Percentiles rank a stretch among this genome's conserved stretches.
phyloP scores from a whole-genome alignment of 2,329 filamentous ascomycete genomes.

The Penicillium sp. region DNA sequence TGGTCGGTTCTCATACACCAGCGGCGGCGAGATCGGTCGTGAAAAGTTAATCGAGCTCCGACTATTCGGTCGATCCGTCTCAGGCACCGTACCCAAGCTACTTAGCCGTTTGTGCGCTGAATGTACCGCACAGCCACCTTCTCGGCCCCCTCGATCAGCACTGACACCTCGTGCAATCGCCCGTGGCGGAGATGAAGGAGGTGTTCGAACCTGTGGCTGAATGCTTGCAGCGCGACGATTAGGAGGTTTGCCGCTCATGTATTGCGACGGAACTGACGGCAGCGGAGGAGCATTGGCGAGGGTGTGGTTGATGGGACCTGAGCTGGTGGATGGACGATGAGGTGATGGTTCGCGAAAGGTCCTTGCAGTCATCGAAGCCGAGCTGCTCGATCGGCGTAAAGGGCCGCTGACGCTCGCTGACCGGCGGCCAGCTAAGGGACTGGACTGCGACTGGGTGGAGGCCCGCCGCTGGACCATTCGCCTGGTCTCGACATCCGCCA shows the following conservation, averaged over 20 bases:
- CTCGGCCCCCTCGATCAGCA: slow-evolving; percentile 31
- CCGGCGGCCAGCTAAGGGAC: slow-evolving; percentile 42
- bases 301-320: slow-evolving; percentile 38
- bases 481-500: slow-evolving; percentile 82
- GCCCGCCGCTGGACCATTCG: slow-evolving; percentile 68
- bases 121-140: slow-evolving; percentile 15
- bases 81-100: slow-evolving; percentile 29
- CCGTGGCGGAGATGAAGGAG: slow-evolving; percentile 41
- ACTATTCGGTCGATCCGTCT: slow-evolving; percentile 39
- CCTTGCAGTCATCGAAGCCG: slow-evolving; percentile 79
- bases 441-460: slow-evolving; percentile 65
- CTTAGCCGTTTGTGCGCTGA: slow-evolving; percentile 18
- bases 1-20: slow-evolving; percentile 16
- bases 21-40: slow-evolving; percentile 40
- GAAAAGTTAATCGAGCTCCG: slow-evolving; percentile 49
- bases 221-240: slow-evolving; percentile 49
- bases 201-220: slow-evolving; percentile 47
- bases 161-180: slow-evolving; percentile 37
- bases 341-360: slow-evolving; percentile 78
- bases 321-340: slow-evolving; percentile 41
- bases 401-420: slow-evolving; percentile 37
- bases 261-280: slow-evolving; percentile 62
- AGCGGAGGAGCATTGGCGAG: slow-evolving; percentile 62
- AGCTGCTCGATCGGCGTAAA: slow-evolving; percentile 64
- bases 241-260: slow-evolving; percentile 28